A percentile compares a stretch with the other conserved stretches of the same genome.
Evolutionary conservation across 2,329 filamentous ascomycete genomes (phyloP).

Genomic region (Zymoseptoria tritici): DNA sequence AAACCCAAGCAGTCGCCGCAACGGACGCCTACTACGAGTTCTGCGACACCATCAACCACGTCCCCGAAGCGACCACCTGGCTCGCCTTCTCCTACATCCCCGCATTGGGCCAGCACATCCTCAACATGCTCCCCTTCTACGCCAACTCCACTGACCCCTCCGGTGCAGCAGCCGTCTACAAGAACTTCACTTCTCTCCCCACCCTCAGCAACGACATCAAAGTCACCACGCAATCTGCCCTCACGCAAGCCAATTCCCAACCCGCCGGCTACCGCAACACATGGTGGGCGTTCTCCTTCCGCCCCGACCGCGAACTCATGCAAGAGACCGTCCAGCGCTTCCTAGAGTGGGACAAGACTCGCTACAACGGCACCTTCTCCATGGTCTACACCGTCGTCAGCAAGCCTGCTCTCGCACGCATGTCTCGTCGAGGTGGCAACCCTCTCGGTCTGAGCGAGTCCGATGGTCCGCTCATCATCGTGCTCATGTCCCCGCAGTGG

Average conservation of each 20-base stretch:
- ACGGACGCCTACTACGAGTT: background rate
- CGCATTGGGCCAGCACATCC: conserved; percentile 3
- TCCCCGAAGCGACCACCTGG: background rate
- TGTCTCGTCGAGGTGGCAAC: background rate
- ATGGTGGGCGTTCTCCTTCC: background rate
- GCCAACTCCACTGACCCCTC: background rate
- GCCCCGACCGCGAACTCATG: background rate
- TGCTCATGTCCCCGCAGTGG: background rate
- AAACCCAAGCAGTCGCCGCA: conserved; percentile 1
- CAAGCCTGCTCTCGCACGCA: background rate
- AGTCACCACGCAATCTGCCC: background rate
- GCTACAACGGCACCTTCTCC: background rate
- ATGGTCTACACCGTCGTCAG: background rate
- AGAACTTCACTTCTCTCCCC: background rate
- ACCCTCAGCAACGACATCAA: background rate
- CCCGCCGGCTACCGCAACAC: background rate
- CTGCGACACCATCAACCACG: background rate
- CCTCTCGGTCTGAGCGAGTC: background rate
- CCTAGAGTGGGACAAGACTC: background rate
- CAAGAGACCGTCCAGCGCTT: background rate
- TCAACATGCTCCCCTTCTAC: background rate
- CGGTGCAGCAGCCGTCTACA: background rate
- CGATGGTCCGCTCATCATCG: background rate
- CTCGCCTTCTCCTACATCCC: background rate
- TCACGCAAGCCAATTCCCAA: background rate